phyloP scores from a whole-genome alignment of 306 rosid genomes.

The Malus domestica region ASM211411v1 NC_041799.1:21667501-21668000 shows the following conservation, averaged over 20 bases:
- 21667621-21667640: background rate
- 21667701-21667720: too few relatives aligned
- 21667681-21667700: too few relatives aligned
- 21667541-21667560: slow-evolving; percentile 7
- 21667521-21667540: slow-evolving; percentile 13
- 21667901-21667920: slow-evolving; percentile 17
- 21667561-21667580: background rate
- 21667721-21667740: too few relatives aligned
- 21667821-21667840: background rate
- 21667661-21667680: background rate
- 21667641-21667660: slow-evolving; percentile 9
- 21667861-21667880: slow-evolving; percentile 18
- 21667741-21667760: too few relatives aligned
- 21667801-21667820: background rate
- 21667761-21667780: too few relatives aligned
- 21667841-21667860: slow-evolving; percentile 3
- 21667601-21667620: slow-evolving; percentile 5
- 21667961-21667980: background rate
- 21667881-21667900: slow-evolving; percentile 20
- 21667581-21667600: background rate
- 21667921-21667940: slow-evolving; percentile 17
- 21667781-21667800: too few relatives aligned
- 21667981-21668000: slow-evolving; percentile 1
- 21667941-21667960: background rate
- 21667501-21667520: slow-evolving; percentile 11